Evolutionary conservation across 768 basidiomycete species (phyloP).

Genomic region (Trametes coccinea): DNA sequence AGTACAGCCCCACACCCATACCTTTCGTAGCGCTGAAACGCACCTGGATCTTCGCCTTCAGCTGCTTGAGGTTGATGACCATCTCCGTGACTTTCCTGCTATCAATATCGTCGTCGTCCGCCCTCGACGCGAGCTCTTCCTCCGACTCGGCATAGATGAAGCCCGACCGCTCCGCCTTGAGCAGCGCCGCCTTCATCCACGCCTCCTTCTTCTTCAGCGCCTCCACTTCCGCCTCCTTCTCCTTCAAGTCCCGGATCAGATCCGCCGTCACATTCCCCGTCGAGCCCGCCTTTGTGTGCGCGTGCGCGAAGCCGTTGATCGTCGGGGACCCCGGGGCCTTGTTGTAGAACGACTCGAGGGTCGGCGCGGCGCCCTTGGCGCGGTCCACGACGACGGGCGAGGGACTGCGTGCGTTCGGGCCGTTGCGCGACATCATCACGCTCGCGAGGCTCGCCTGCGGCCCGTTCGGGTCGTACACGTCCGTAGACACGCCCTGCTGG

Average conservation of each 20-base stretch:
- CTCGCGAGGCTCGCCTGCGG: slow-evolving; percentile 50
- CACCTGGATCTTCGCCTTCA: slow-evolving; percentile 86
- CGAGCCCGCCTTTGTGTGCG: slow-evolving; percentile 45
- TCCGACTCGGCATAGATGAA: slow-evolving; percentile 62
- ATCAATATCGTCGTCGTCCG: slow-evolving; percentile 43
- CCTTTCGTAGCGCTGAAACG: slow-evolving; percentile 25
- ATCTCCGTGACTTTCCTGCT: slow-evolving; percentile 64
- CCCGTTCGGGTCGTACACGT: slow-evolving; percentile 31
- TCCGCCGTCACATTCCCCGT: slow-evolving; percentile 74
- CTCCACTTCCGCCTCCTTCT: slow-evolving; percentile 81
- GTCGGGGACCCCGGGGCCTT: slow-evolving; percentile 40
- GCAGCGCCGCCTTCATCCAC: slow-evolving; percentile 85
- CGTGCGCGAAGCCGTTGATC: slow-evolving; percentile 48
- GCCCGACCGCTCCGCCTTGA: slow-evolving; percentile 74
- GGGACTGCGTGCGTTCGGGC: slow-evolving; percentile 51
- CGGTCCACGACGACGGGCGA: slow-evolving; percentile 56
- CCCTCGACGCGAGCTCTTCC: slow-evolving; percentile 42
- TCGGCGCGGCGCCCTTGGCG: slow-evolving; percentile 40
- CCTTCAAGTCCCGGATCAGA: slow-evolving; percentile 74
- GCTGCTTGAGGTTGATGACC: slow-evolving; percentile 82
- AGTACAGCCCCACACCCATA: too few species aligned
- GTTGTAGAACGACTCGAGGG: slow-evolving; percentile 61
- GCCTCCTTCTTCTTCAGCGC: slow-evolving; percentile 70
- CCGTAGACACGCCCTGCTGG: slow-evolving; percentile 1
- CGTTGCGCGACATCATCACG: slow-evolving; percentile 54